phyloP scores from a whole-genome alignment of 495 filamentous ascomycete species.

The Penicillium herquei region DNA sequence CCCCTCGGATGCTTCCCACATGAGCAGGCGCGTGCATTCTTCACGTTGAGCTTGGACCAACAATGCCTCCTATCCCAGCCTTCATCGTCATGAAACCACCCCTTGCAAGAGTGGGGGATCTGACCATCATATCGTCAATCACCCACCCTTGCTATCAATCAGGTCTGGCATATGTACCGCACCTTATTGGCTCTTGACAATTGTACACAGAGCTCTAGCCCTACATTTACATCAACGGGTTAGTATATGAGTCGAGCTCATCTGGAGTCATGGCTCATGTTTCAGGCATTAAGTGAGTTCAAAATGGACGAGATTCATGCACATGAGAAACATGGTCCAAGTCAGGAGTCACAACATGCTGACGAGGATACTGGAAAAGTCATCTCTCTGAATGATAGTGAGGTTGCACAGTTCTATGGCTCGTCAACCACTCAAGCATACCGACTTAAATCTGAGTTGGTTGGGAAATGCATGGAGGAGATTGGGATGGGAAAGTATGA shows the following conservation, averaged over 20 bases:
- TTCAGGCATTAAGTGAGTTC: not conserved
- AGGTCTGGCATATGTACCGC: not conserved
- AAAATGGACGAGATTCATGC: conserved; percentile 23
- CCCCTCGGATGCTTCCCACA: no score
- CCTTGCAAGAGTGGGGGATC: conserved; percentile 13
- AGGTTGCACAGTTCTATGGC: conserved; percentile 32
- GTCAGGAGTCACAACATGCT: not conserved
- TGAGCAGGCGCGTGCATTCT: not conserved
- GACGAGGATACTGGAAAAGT: conserved; percentile 20
- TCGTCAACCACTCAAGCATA: conserved; percentile 31
- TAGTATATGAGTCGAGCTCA: conserved; percentile 6
- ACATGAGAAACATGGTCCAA: conserved; percentile 1
- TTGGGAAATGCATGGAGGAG: conserved; percentile 31
- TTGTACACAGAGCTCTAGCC: not conserved
- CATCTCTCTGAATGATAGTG: conserved; percentile 19
- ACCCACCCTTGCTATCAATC: conserved; percentile 9
- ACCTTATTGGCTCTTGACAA: not conserved
- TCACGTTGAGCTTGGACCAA: not conserved
- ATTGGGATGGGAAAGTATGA: conserved; percentile 34
- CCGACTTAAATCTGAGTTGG: conserved; percentile 34
- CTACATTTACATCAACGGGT: not conserved
- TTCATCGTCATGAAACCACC: not conserved
- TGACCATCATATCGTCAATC: not conserved
- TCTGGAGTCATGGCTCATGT: not conserved
- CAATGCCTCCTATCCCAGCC: not conserved